A percentile compares a stretch with the other conserved stretches of the same genome.
Evolutionary conservation across 306 rosid species (phyloP).

Genomic region (Glycine tomentella): DNA sequence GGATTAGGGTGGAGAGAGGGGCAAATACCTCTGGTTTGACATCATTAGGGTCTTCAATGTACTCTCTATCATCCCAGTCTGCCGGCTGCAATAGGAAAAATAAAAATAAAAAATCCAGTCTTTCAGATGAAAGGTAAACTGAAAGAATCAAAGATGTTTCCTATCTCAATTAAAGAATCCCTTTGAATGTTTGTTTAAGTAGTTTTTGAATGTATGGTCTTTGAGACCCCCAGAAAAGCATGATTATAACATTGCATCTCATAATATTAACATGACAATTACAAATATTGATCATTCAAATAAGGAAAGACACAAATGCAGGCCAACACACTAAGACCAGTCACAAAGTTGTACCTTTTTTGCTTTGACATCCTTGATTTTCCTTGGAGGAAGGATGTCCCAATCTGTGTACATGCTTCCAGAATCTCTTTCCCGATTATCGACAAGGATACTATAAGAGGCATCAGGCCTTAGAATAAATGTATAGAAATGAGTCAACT

Average conservation of each 20-base stretch:
- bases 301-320: not conserved
- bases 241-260: not conserved
- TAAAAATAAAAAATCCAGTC: no score
- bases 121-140: conserved; percentile 10
- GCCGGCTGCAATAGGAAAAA: conserved; percentile 67
- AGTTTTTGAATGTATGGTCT: not conserved
- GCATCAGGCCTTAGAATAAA: conserved; percentile 93
- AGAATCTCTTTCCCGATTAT: conserved; percentile 89
- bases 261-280: not conserved
- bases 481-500: conserved; percentile 97
- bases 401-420: conserved; percentile 97
- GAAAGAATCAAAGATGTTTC: conserved; percentile 33
- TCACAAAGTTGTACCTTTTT: conserved; percentile 57
- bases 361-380: conserved; percentile 81
- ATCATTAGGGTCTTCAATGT: conserved; percentile 80
- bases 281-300: conserved; percentile 16
- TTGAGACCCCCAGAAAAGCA: conserved; percentile 13
- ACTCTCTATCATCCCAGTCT: conserved; percentile 95
- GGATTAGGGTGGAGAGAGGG: not conserved
- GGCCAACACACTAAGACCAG: not conserved
- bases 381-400: conserved; percentile 99
- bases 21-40: conserved; percentile 77
- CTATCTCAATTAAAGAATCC: conserved; percentile 37
- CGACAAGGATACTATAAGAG: conserved; percentile 84
- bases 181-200: conserved; percentile 1